Conservation (phyloP, 352 stramenopile genomes). For the Peronospora belbahrii region DNA sequence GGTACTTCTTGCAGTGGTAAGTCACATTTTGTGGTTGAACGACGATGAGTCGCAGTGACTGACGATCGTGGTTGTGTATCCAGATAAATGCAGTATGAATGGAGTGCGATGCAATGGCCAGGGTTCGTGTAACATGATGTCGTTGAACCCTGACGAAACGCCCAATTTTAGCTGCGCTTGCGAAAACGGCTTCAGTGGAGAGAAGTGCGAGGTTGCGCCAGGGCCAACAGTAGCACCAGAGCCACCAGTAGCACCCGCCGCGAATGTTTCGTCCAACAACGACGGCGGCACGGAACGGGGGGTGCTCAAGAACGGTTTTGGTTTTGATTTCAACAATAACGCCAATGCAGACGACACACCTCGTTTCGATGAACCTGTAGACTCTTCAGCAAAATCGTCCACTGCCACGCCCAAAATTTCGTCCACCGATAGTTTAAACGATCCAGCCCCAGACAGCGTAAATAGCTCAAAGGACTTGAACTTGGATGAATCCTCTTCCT, state of each 20-base stretch:
- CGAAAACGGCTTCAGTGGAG: constrained; percentile 61
- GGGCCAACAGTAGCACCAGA: background rate
- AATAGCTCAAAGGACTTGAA: background rate
- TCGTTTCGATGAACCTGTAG: background rate
- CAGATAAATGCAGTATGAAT: constrained; percentile 42
- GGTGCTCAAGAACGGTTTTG: background rate
- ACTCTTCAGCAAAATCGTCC: background rate
- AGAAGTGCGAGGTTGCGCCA: constrained; percentile 31
- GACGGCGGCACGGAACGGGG: constrained; percentile 7
- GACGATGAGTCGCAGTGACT: background rate
- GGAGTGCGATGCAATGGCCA: constrained; percentile 69
- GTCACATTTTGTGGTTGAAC: background rate
- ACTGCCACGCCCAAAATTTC: background rate
- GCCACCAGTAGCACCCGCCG: background rate
- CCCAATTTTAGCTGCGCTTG: constrained; percentile 58
- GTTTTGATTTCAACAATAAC: background rate
- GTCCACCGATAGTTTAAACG: background rate
- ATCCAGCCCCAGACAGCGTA: constrained; percentile 1
- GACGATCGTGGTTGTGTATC: background rate
- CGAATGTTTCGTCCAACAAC: constrained; percentile 7
- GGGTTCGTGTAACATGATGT: constrained; percentile 55
- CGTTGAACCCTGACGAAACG: constrained; percentile 17
- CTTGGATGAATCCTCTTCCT: constrained; percentile 13
- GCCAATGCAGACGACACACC: background rate
- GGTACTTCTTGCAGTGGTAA: constrained; percentile 46